phyloP scores from a whole-genome alignment of 225 moss, liverwort and hornwort species.

The Marchantia paleacea region DNA sequence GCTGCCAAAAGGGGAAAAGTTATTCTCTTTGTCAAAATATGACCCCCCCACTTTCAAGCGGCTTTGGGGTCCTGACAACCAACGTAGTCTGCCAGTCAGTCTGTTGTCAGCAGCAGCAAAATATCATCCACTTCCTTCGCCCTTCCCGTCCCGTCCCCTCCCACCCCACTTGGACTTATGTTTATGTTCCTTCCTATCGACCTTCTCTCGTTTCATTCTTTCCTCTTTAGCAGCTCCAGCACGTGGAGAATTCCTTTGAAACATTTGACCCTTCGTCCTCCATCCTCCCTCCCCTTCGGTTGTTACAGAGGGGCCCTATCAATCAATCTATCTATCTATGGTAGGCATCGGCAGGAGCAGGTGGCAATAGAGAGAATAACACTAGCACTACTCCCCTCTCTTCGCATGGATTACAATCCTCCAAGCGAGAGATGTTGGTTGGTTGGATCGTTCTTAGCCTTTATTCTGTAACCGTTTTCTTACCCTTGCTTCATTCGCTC shows the following conservation, averaged over 20 bases:
- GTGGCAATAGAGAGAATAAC: background rate
- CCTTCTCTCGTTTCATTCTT: background rate
- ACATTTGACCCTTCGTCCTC: background rate
- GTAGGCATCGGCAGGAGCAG: background rate
- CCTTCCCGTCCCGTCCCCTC: background rate
- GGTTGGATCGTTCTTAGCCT: background rate
- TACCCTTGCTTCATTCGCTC: background rate
- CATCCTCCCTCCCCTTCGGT: too few relatives aligned
- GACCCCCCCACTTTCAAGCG: conserved; percentile 2
- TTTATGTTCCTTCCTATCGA: background rate
- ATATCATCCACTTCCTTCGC: conserved; percentile 1
- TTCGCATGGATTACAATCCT: background rate
- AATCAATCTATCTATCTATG: background rate
- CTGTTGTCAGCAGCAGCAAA: background rate
- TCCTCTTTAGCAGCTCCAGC: background rate
- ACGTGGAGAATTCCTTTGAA: background rate
- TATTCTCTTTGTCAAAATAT: conserved; percentile 8
- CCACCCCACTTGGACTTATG: background rate
- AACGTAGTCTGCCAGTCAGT: background rate
- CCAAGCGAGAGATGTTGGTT: background rate
- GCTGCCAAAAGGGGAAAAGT: conserved; percentile 11
- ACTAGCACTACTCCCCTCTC: background rate
- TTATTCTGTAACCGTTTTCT: conserved; percentile 14
- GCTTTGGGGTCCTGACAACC: conserved; percentile 2
- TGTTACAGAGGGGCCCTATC: background rate